Evolutionary conservation across 75 land plant species (phyloP), one percentile per base, ranked within the genome.

Genomic region (Gnetum montanum): DNA sequence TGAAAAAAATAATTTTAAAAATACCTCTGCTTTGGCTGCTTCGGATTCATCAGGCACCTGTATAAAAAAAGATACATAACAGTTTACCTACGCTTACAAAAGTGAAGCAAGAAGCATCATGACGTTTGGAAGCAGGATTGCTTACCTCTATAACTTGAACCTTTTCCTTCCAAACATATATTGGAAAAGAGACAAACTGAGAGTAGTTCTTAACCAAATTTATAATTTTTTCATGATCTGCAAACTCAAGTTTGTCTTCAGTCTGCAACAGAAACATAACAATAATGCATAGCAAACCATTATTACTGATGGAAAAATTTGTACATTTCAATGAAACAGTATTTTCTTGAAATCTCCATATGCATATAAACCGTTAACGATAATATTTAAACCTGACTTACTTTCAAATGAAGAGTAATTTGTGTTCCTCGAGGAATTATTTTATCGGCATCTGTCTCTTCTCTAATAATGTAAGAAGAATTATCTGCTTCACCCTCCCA

Each of bases 121-220:
- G n/a, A n/a, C n/a, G n/a, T n/a, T n/a, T n/a, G n/a, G n/a, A 24
- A 51, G 16, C 27, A 60, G 3, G 26, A 56, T 4, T 44, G 27
- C 41, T 29, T 56, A 86, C 99, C 93, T 91, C 93, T 49, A 84
- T 82, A 15, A 79, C 73, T 38, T 55, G 73, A 29, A 86, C 71
- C 58, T 91, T 95, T 62, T 95, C 97, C 52, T 83, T 83, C 89
- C 97, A 93, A 22, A 81, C 77, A 58, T 84, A 95, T 24, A 95
- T 95, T n/a, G 99, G 99, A 61, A 95, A 95, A 15, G 99, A 95
- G 52, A 95, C 84, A 58, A 95, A 95, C 58, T 86, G 97, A 2
- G 99, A 95, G 36, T 95, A 95, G 49, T 83, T 86, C 53, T 86
- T 90, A 58, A 95, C 97, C 38, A 95, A 88, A 57, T 54, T 84